phyloP scores from a whole-genome alignment of 345 rosid genomes.

The Corymbia maculata region DNA sequence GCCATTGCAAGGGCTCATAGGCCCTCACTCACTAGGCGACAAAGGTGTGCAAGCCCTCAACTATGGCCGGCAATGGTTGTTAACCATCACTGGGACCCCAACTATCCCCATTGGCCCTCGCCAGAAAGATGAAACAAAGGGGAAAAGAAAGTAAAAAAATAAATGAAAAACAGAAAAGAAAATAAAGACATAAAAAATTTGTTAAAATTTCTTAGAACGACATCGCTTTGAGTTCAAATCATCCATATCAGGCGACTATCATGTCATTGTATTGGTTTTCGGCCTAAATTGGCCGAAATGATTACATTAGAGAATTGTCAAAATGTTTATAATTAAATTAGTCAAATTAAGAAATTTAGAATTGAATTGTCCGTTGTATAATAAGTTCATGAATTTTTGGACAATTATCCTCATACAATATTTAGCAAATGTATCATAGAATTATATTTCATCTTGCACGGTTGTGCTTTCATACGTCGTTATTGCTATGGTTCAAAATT shows the following conservation, averaged over 20 bases:
- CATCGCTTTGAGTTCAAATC: not conserved
- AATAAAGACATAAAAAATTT: not conserved
- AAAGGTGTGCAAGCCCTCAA: not conserved
- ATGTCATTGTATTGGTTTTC: fast-evolving
- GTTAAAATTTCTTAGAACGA: not conserved
- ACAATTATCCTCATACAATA: not conserved
- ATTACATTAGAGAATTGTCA: not conserved
- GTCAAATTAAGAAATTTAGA: not conserved
- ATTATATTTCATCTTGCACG: not conserved
- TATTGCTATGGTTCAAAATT: not conserved
- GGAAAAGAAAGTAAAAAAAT: not conserved
- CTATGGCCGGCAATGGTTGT: not conserved
- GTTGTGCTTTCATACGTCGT: not conserved
- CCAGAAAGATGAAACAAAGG: not conserved
- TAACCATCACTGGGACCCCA: not conserved
- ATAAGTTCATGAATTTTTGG: not conserved
- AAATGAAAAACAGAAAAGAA: not conserved
- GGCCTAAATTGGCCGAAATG: not conserved
- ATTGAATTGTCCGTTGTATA: no score
- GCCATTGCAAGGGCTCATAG: not conserved
- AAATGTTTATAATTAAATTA: not conserved
- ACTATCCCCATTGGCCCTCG: not conserved
- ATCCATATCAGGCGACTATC: not conserved
- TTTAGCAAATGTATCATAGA: not conserved
- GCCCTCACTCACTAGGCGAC: fast-evolving